A percentile compares a stretch with the other conserved stretches of the same genome.
Conservation (phyloP, 192 early-diverging fungal species). For the Entrophospora sp. region DNA sequence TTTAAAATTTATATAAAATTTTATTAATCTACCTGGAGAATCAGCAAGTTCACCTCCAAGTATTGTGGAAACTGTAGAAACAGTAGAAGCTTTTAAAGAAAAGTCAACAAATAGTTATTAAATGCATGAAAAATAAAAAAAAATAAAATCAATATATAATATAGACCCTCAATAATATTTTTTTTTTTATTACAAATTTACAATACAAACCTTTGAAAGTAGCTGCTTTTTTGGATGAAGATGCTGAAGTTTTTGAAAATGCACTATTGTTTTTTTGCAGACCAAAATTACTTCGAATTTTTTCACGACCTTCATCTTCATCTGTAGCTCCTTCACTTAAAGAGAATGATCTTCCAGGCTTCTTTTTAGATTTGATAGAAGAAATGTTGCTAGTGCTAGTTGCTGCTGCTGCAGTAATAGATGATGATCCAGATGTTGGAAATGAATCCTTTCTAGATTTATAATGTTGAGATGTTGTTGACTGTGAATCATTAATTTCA, state of each 20-base stretch:
- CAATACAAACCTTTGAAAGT: background rate
- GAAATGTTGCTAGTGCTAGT: background rate
- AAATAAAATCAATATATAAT: background rate
- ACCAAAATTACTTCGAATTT: background rate
- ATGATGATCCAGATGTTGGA: background rate
- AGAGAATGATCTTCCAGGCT: background rate
- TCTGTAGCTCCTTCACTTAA: conserved; percentile 13
- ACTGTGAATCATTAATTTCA: background rate
- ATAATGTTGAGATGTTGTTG: background rate
- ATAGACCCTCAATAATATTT: background rate
- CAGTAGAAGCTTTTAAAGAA: too few relatives aligned
- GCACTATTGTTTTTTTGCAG: background rate
- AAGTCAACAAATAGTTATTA: background rate
- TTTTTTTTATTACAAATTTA: too few relatives aligned
- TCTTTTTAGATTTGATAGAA: background rate
- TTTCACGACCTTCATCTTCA: conserved; percentile 12
- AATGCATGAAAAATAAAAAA: background rate
- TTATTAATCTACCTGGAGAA: background rate
- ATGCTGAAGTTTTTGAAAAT: background rate
- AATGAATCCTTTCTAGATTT: conserved; percentile 5
- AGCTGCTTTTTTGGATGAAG: conserved; percentile 11
- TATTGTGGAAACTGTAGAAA: background rate
- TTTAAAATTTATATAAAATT: background rate
- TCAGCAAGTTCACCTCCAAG: conserved; percentile 5
- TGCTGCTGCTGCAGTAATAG: background rate